Evolutionary conservation across 208 protist genomes (phyloP).

Genomic region (Zelonia costaricensis): DNA sequence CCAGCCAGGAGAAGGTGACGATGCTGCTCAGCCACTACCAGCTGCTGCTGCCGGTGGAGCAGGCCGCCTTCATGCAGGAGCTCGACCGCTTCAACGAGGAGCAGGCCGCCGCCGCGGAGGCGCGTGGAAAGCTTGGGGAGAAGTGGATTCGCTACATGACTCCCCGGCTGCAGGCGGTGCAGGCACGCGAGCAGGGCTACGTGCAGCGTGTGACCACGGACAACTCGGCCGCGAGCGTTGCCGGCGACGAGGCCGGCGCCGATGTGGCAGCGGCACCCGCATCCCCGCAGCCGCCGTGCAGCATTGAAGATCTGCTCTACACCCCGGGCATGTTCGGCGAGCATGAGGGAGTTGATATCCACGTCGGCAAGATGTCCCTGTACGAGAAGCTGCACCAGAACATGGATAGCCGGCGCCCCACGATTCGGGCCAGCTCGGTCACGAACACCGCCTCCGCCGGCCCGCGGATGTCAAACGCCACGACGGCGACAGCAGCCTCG

Average conservation of each 20-base stretch:
- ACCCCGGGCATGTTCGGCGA: constrained; percentile 29
- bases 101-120: constrained; percentile 2
- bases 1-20: constrained; percentile 58
- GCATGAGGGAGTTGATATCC: constrained; percentile 17
- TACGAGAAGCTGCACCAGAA: constrained; percentile 33
- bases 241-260: background rate
- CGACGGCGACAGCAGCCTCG: too few relatives aligned
- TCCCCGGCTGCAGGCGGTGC: constrained; percentile 47
- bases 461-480: too few relatives aligned
- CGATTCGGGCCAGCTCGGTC: too few relatives aligned
- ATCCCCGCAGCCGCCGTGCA: constrained; percentile 13
- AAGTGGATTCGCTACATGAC: constrained; percentile 31
- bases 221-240: background rate
- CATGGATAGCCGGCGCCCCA: constrained; percentile 5
- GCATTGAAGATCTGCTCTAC: constrained; percentile 22
- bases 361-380: constrained; percentile 29
- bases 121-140: constrained; percentile 3
- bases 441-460: background rate
- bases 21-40: constrained; percentile 52
- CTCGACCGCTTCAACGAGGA: constrained; percentile 34
- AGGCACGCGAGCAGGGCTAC: constrained; percentile 47
- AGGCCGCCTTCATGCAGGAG: constrained; percentile 55
- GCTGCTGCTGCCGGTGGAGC: constrained; percentile 48
- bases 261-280: background rate
- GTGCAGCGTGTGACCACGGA: constrained; percentile 15